Evolutionary conservation across 192 early-diverging fungal species (phyloP).

Genomic region (Ambispora gerdemannii): DNA sequence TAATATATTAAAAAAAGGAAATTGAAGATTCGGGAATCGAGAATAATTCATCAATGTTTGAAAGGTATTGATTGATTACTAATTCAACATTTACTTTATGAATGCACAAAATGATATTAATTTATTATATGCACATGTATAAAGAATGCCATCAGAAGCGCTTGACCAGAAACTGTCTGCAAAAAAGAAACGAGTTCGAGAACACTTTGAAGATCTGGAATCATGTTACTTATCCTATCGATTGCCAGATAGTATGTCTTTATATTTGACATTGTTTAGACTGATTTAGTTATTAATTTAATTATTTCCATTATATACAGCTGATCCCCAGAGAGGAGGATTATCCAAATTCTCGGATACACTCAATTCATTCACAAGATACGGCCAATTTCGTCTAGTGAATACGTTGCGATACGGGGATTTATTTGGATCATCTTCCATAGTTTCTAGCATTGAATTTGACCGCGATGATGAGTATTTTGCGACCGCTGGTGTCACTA

Average conservation of each 20-base stretch:
- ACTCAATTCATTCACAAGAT: constrained; percentile 66
- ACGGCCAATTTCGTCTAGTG: constrained; percentile 67
- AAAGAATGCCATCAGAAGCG: too few relatives aligned
- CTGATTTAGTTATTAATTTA: background rate
- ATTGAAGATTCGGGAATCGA: too few relatives aligned
- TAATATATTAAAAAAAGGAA: background rate
- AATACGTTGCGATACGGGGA: constrained; percentile 82
- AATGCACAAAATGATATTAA: too few relatives aligned
- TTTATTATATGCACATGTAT: too few relatives aligned
- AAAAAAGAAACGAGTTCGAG: constrained; percentile 47
- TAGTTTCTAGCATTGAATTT: constrained; percentile 93
- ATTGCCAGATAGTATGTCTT: constrained; percentile 36
- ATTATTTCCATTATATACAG: background rate
- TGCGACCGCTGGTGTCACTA: constrained; percentile 88
- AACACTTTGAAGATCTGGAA: constrained; percentile 70
- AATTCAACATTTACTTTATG: too few relatives aligned
- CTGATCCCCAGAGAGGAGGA: background rate
- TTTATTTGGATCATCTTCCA: constrained; percentile 62
- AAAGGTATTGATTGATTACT: background rate
- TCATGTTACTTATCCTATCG: constrained; percentile 66
- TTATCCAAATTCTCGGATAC: constrained; percentile 56
- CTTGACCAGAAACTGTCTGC: background rate
- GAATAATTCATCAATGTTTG: background rate
- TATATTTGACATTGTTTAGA: too few relatives aligned
- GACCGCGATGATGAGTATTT: constrained; percentile 91